These are phyloP conservation scores for Rhynchosporium graminicola DNA, from an alignment of 2,329 filamentous ascomycete species.

Conservation along the genomic window DNA sequence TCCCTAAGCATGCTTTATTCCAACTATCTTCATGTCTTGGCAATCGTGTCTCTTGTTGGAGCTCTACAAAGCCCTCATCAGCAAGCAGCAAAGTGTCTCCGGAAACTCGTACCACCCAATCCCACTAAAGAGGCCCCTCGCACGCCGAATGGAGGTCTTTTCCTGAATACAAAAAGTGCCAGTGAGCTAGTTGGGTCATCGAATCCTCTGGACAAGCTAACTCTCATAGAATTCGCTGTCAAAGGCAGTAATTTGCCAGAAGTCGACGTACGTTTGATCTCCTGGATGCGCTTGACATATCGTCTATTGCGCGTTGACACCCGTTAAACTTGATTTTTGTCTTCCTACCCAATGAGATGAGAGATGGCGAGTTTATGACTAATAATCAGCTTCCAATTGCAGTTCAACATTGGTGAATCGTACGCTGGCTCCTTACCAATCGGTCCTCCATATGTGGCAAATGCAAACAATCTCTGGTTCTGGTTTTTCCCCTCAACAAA, in stretches of 20 bases:
- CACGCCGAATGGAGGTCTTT: neutral
- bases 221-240: slow-evolving; percentile 34
- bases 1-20: neutral
- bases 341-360: neutral
- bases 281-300: neutral
- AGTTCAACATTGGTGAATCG: slow-evolving; percentile 39
- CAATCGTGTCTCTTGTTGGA: neutral
- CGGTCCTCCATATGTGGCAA: slow-evolving; percentile 45
- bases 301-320: too few species aligned
- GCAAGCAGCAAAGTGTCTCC: neutral
- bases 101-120: neutral
- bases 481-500: slow-evolving; percentile 58
- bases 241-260: slow-evolving; percentile 37
- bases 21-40: neutral
- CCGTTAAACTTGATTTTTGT: too few species aligned
- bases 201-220: neutral
- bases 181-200: neutral
- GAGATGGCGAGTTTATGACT: neutral
- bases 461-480: slow-evolving; percentile 51
- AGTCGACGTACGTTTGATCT: slow-evolving; percentile 1
- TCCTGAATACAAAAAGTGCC: slow-evolving; percentile 2
- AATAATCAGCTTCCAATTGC: slow-evolving; percentile 5
- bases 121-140: neutral
- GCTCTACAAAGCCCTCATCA: neutral
- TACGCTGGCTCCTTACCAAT: slow-evolving; percentile 52